Evolutionary conservation across 371 early-diverging fungal genomes (phyloP), one percentile per base, ranked within the genome.

Genomic region (Mucor mucedo): DNA sequence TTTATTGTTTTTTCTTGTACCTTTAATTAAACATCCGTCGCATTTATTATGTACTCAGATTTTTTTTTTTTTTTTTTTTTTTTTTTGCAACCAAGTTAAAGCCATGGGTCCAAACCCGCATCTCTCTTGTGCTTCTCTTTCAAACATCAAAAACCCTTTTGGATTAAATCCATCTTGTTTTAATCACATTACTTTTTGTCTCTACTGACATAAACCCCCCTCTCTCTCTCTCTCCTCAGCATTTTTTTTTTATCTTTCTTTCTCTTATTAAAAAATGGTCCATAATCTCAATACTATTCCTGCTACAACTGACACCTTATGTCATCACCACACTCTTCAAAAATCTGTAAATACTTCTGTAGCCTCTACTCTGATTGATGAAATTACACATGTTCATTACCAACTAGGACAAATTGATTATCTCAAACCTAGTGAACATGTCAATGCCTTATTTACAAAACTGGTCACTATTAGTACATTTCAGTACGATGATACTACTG

Each of bases 381-480:
- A 73, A 65, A 16, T 73, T 35, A 40, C 71, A 38, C 52, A 60
- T 29, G 62, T 73, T 52, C 70, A 65, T 40, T 9, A 33, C 28
- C 59, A 45, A 45, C 30, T 65, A 10, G 9, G 40, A 13, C 38
- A 65, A 11, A 14, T 52, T 44, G 16, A 54, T 4, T 29, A 39
- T 11, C 28, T 65, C 11, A 21, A 35, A 2, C 77, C 77, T 3
- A 44, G 68, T 32, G 62, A 61, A 13, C 50, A 56, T 52, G 55
- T 70, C n/a, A 77, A 77, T 56, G 52, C 61, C 5, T 27, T 75
- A 1, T 77, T 77, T 50, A 66, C 72, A 2, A 61, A 65, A 32
- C 63, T 77, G 9, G 78, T 77, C 4, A 56, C 58, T 6, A 32
- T 75, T 1, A 67, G 70, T 40, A 72, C 70, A 10, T 29, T 58